Base-by-base conservation (phyloP, 129 eudicot species). In the Escallonia rubra region DNA sequence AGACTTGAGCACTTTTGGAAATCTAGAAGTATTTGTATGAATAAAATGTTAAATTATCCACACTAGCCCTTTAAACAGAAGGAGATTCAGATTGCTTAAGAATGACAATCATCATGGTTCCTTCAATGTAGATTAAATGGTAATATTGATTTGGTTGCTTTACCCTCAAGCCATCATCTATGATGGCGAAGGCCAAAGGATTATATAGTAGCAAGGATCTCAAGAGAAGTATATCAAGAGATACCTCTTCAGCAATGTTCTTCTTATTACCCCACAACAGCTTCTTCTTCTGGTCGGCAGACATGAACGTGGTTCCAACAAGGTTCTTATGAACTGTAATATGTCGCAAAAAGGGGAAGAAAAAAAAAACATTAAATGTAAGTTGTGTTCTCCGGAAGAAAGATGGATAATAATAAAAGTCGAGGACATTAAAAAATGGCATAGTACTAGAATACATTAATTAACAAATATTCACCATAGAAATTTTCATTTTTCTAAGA, bases 281-380 rank as follows among this genome's bases (percentile, higher is more conserved):
- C 87, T 93, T 93, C 88, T 93, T 93, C 90, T 93, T 93, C 71
- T 93, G 96, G 74, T 93, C 99, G 64, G 99, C 75, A 39, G 99
- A 82, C 99, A 93, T 89, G 73, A 71, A 46, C 3, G 92, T 96
- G 51, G 95, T 93, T 67, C 92, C 91, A 67, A 82, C 51, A 15
- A 93, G 83, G 71, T 93, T 93, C 79, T 66, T 85, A 67, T 93
- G 89, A 68, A 93, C 99, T 93, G 82, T 13, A 9, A 13, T 56
- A 43, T 46, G 10, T 45, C 46, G 10, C 60, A 53, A 68, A 71
- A 62, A 8, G 45, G 52, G 45, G 54, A 13, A 12, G 57, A 44
- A 74, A 63, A 5, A n/a, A n/a, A n/a, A n/a, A n/a, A n/a, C n/a
- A n/a, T n/a, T 62, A 41, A 56, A 66, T 45, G 34, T 45, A 42